Evolutionary conservation across 2,329 filamentous ascomycete species (phyloP).

Genomic region (Arthrobotrys musiformis): DNA sequence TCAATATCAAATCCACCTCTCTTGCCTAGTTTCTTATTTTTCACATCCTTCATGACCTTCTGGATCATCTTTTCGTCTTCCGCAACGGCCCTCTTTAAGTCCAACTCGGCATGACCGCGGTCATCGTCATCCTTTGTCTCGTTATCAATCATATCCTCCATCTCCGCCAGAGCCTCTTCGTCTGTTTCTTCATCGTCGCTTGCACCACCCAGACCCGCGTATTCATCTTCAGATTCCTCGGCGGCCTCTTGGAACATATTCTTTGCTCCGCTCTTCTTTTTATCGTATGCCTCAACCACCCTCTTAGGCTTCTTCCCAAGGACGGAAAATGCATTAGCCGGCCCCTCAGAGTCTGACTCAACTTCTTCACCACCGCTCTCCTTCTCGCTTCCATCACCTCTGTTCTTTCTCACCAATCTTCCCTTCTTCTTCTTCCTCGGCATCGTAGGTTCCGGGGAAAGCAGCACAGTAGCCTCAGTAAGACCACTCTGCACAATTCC

Average conservation of each 20-base stretch:
- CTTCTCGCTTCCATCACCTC: constrained; percentile 71
- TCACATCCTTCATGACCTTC: constrained; percentile 92
- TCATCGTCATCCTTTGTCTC: constrained; percentile 81
- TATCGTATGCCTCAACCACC: constrained; percentile 73
- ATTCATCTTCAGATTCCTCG: constrained; percentile 97
- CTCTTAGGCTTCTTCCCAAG: constrained; percentile 74
- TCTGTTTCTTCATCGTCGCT: constrained; percentile 82
- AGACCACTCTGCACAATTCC: constrained; percentile 48
- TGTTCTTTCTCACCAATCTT: constrained; percentile 55
- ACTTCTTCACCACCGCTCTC: constrained; percentile 60
- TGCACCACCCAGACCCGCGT: constrained; percentile 88
- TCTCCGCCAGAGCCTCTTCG: constrained; percentile 71
- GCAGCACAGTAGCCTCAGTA: constrained; percentile 55
- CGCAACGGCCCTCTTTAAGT: constrained; percentile 83
- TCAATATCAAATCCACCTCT: constrained; percentile 79
- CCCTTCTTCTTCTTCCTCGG: constrained; percentile 68
- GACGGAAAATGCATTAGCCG: constrained; percentile 71
- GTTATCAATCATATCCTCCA: constrained; percentile 87
- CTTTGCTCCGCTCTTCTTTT: constrained; percentile 86
- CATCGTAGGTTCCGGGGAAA: constrained; percentile 63
- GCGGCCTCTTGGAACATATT: constrained; percentile 92
- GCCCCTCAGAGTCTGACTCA: constrained; percentile 59
- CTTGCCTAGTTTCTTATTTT: constrained; percentile 84
- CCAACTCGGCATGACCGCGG: constrained; percentile 82
- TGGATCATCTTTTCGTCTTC: constrained; percentile 88